Percentiles rank a stretch among this genome's conserved stretches.
Evolutionary conservation across 78 protist genomes (phyloP).

Genomic region (Tieghemostelium lacteum): DNA sequence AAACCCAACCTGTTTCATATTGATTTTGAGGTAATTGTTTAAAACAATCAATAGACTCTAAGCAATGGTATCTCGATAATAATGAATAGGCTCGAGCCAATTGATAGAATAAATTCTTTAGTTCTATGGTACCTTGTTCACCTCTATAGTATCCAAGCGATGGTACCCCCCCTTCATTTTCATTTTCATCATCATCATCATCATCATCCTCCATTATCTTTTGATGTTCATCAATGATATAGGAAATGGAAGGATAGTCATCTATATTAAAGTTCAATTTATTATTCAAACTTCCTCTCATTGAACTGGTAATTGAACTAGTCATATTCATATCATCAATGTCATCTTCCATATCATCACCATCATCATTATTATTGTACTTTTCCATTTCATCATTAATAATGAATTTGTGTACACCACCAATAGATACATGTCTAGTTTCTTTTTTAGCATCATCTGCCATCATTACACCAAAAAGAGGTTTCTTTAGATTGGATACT

Average conservation of each 20-base stretch:
- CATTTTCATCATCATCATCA: conserved; percentile 9
- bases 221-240: not conserved
- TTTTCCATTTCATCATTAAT: not conserved
- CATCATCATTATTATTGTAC: not conserved
- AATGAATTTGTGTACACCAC: conserved; percentile 19
- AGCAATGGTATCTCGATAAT: conserved; percentile 42
- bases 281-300: too few relatives aligned
- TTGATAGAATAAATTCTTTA: conserved; percentile 1
- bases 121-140: conserved; percentile 3
- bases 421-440: conserved; percentile 58
- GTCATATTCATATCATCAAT: too few relatives aligned
- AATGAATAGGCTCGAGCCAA: conserved; percentile 31
- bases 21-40: conserved; percentile 33
- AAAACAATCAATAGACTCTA: conserved; percentile 61
- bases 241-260: too few relatives aligned
- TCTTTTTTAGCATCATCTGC: not conserved
- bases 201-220: not conserved
- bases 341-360: not conserved
- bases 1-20: conserved; percentile 74
- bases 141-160: too few relatives aligned
- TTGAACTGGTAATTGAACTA: too few relatives aligned
- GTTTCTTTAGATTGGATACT: not conserved
- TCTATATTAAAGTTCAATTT: too few relatives aligned
- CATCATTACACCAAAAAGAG: not conserved
- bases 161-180: too few relatives aligned